These are phyloP conservation scores for Coemansia sp. DNA, from an alignment of 192 early-diverging fungal genomes.

Conservation along the genomic window DNA sequence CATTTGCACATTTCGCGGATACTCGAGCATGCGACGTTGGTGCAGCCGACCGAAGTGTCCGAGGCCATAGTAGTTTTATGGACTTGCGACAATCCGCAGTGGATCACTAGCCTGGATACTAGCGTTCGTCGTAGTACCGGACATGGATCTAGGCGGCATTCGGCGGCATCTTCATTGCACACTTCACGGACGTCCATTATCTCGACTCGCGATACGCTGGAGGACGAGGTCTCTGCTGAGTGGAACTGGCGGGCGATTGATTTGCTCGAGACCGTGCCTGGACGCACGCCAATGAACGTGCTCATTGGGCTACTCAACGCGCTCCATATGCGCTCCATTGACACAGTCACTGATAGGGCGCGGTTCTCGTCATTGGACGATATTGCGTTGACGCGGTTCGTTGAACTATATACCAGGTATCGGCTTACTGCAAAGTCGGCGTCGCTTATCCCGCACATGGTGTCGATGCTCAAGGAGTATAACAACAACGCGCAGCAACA, in stretches of 20 bases:
- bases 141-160: conserved; percentile 13
- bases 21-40: conserved; percentile 27
- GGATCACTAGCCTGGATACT: conserved; percentile 34
- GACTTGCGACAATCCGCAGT: conserved; percentile 44
- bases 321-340: conserved; percentile 31
- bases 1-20: conserved; percentile 33
- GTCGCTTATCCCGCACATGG: conserved; percentile 32
- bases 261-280: conserved; percentile 44
- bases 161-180: conserved; percentile 41
- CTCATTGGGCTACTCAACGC: conserved; percentile 32
- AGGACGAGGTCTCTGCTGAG: conserved; percentile 36
- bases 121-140: not conserved
- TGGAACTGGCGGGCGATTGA: conserved; percentile 48
- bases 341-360: not conserved
- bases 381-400: conserved; percentile 36
- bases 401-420: conserved; percentile 44
- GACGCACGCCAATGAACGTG: conserved; percentile 29
- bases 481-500: conserved; percentile 29
- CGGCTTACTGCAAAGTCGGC: conserved; percentile 33
- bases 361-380: conserved; percentile 27
- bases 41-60: conserved; percentile 34
- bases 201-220: not conserved
- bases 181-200: conserved; percentile 4
- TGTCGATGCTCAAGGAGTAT: conserved; percentile 43
- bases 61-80: conserved; percentile 48